Evolutionary conservation across 129 eudicot species (phyloP), one percentile per base, ranked within the genome.

Genomic region (Ambrosia trifida): DNA sequence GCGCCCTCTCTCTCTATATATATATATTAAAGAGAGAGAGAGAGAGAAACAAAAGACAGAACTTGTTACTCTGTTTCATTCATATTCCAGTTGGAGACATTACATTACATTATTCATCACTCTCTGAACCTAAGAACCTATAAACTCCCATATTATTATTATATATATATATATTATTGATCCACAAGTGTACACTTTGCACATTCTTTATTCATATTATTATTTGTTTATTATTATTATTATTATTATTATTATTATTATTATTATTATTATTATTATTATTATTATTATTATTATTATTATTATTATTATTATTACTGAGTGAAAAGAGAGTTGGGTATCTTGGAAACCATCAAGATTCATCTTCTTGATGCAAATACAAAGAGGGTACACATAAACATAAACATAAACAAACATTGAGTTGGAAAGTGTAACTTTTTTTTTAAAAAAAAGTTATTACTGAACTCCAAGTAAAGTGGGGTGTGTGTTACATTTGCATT

Each of bases 261-360:
- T 47, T 60, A 57, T 60, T 41, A 62, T 13, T 40, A 38, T 77
- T 69, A 49, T 3, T 69, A 59, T 38, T 56, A 60, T 47, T 60
- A 57, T 60, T 41, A 62, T 13, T 40, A 38, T 77, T 69, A 49
- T 3, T 69, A 59, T 38, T 56, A 60, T 47, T 60, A 57, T 60
- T 41, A 62, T 13, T 40, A 38, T 77, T 69, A 49, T 3, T 69
- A 59, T 38, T 31, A 43, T 36, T 17, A n/a, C 38, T 2, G 5
- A 47, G 47, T 49, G 10, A 60, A 76, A 69, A 46, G 5, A 10
- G 72, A 77, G 76, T 77, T 51, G 66, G 81, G 81, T 77, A 70
- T 77, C 76, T 77, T 41, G 72, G 76, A 77, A 61, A 38, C 81
- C 76, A 61, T 71, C 61, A 72, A 77, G 72, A 62, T 77, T 77